Conservation (phyloP, 768 basidiomycete genomes). For the Nidularia pulvinata region DNA sequence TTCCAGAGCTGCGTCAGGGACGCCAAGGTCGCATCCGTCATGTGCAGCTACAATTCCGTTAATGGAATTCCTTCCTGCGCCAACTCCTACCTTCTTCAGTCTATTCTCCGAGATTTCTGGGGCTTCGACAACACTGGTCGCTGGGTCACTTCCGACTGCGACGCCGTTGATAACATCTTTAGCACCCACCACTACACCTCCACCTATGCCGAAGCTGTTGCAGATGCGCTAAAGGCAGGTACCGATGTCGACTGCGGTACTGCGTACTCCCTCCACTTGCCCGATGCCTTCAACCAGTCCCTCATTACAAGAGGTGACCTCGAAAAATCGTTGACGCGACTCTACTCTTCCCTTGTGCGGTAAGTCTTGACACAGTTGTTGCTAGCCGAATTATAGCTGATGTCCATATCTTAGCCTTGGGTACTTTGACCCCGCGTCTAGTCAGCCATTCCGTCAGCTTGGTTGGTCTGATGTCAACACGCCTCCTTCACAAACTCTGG, state of each 20-base stretch:
- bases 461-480: constrained; percentile 48
- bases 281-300: constrained; percentile 44
- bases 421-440: constrained; percentile 51
- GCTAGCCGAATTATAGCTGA: not conserved
- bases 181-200: constrained; percentile 46
- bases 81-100: constrained; percentile 49
- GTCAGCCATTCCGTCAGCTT: constrained; percentile 51
- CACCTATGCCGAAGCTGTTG: constrained; percentile 44
- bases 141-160: constrained; percentile 61
- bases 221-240: constrained; percentile 48
- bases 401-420: constrained; percentile 36
- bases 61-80: constrained; percentile 61
- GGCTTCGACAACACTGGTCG: constrained; percentile 45
- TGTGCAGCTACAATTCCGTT: constrained; percentile 66
- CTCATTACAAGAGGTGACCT: constrained; percentile 44
- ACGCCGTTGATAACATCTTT: constrained; percentile 51
- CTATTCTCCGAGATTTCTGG: constrained; percentile 48
- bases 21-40: constrained; percentile 57
- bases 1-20: constrained; percentile 65
- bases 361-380: constrained; percentile 13
- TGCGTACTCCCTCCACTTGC: constrained; percentile 42
- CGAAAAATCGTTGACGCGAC: constrained; percentile 37
- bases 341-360: constrained; percentile 56
- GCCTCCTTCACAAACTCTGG: constrained; percentile 42
- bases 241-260: constrained; percentile 57